Evolutionary conservation across 306 rosid genomes (phyloP), one percentile per base, ranked within the genome.

Genomic region (Pyrus pyrifolia): DNA sequence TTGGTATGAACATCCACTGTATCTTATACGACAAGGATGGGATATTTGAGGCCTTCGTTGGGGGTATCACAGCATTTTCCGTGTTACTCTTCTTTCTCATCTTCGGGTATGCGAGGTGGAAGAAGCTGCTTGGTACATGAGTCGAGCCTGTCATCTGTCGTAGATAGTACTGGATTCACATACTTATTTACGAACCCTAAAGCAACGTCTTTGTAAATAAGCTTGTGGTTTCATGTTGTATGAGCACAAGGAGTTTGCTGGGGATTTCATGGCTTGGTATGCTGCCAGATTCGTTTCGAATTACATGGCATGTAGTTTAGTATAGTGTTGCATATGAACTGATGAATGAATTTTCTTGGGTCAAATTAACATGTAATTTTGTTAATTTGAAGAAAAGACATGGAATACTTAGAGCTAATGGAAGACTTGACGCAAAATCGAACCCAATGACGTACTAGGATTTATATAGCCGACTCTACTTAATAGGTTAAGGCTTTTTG

Each of bases 1-100:
- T 96, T 81, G 97, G 97, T 45, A 96, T 96, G 99, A 96, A 96
- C 89, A 96, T 96, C 81, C 98, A 79, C 19, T 91, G 92, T 80
- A 1, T 40, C 13, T 52, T 91, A 27, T 88, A 89, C 78, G 0
- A 80, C 0, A 65, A 0, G 21, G 0, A 87, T 0, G 98, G 97
- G 77, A 22, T 96, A 52, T 96, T 96, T 71, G 86, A 78, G 90
- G 57, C 68, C 65, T 78, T 83, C 49, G 96, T 86, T 22, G 87
- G 83, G 70, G 66, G 78, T 40, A 58, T 67, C 29, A 73, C 93
- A 25, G 89, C 83, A 31, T 81, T 64, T 57, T 82, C 84, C 51
- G 17, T 88, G 45, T 46, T 87, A 38, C 71, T 96, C 76, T 92
- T 96, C 86, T 33, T 96, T 62, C 67, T 92, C 71, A 59, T 96